Evolutionary conservation across 1,284 basidiomycete species (phyloP), one percentile per base, ranked within the genome.

Genomic region (Heterobasidion parviporum): DNA sequence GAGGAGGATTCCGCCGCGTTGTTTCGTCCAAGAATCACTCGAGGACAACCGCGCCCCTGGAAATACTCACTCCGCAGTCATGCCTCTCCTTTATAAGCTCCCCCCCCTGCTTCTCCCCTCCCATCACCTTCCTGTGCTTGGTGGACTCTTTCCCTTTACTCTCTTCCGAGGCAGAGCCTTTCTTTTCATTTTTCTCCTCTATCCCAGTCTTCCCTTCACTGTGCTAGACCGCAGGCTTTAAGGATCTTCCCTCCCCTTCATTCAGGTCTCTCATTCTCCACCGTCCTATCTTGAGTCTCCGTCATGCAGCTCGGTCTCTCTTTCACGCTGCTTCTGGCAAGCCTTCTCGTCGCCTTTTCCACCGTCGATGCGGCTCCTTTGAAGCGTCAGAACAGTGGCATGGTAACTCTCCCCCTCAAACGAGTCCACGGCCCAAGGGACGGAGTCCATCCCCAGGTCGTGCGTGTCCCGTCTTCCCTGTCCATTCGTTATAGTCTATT

Each of bases 401-500:
- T 76, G 54, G 67, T 86, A 58, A 84, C 80, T 20, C 72, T 87
- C 49, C 82, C 82, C 43, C 65, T 85, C 53, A 81, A 74, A 63
- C 78, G 79, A 50, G 67, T 80, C 60, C 63, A 51, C 4, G 16
- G 65, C 58, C 67, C 75, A 52, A 64, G 68, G 15, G 68, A 63
- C 26, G 75, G 77, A 61, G 60, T 82, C 36, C 85, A 87, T 63
- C 83, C 88, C 26, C 75, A 77, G 59, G 71, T 89, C 56, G 88
- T 89, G 61, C 52, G 85, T 75, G 41, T 52, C 26, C 34, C 33
- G 38, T 57, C 35, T 59, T 58, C 34, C 36, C 56, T 32, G 47
- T 54, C 8, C 38, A 16, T 51, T 34, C 44, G 6, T 56, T 26
- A 26, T 26, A 26, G 26, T 26, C 26, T 26, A 6, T 26, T 50